These are phyloP conservation scores for Solanum rostratum DNA, from an alignment of 257 asterid species.

Conservation along the genomic window DNA sequence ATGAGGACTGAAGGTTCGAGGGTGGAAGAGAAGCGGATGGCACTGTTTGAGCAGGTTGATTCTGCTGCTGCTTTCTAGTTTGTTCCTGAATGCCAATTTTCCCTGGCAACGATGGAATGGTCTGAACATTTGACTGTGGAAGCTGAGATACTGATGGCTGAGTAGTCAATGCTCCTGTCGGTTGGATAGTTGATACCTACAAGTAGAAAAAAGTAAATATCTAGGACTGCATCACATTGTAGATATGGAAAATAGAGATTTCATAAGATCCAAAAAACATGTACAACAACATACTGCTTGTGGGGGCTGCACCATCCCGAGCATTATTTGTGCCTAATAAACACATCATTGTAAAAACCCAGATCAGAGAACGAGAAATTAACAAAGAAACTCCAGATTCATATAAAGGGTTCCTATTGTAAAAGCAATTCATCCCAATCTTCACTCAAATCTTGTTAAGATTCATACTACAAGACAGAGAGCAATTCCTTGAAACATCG, in stretches of 20 bases:
- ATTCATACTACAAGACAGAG: not conserved
- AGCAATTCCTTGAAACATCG: not conserved
- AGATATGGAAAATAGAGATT: not conserved
- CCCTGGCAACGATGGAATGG: conserved; percentile 37
- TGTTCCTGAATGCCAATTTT: conserved; percentile 43
- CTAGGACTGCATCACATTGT: conserved; percentile 4
- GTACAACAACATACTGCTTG: conserved; percentile 44
- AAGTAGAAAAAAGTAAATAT: conserved; percentile 4
- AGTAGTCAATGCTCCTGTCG: conserved; percentile 38
- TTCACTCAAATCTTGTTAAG: not conserved
- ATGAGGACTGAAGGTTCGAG: conserved; percentile 36
- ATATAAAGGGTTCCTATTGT: not conserved
- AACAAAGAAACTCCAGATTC: not conserved
- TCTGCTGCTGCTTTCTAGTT: conserved; percentile 49
- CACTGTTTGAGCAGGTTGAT: conserved; percentile 27
- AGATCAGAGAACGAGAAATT: conserved; percentile 10
- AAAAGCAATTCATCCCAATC: not conserved
- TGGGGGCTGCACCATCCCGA: conserved; percentile 88
- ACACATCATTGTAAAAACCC: not conserved
- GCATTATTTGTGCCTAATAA: conserved; percentile 88
- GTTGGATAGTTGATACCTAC: conserved; percentile 40
- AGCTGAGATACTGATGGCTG: conserved; percentile 38
- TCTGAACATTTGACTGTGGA: conserved; percentile 41
- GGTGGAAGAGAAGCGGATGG: conserved; percentile 37
- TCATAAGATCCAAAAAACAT: not conserved